phyloP scores from a whole-genome alignment of 805 yeast species.

The Saccharomycopsis babjevae region DNA sequence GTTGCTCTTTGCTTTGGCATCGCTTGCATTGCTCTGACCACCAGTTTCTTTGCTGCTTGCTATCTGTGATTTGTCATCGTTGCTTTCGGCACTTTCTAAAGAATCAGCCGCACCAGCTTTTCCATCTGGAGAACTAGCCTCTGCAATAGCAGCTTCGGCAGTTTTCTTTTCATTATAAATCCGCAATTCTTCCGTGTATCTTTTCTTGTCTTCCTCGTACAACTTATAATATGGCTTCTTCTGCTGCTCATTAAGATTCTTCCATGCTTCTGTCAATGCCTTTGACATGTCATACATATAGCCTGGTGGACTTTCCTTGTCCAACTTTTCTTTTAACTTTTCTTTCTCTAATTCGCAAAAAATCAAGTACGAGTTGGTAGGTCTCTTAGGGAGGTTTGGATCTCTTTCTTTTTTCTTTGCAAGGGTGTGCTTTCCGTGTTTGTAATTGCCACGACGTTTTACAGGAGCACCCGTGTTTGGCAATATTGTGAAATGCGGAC shows the following conservation, averaged over 20 bases:
- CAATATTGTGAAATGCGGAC: not conserved
- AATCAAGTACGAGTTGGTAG: conserved; percentile 80
- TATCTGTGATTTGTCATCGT: not conserved
- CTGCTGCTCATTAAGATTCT: conserved; percentile 54
- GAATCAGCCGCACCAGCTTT: conserved; percentile 21
- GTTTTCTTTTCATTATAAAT: conserved; percentile 30
- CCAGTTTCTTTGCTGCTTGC: not conserved
- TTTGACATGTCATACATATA: conserved; percentile 56
- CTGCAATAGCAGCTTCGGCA: conserved; percentile 1
- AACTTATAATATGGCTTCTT: conserved; percentile 64
- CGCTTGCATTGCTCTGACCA: not conserved
- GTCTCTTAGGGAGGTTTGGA: conserved; percentile 80
- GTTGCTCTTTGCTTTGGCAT: not conserved
- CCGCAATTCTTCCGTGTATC: conserved; percentile 67
- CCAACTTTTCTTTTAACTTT: conserved; percentile 48
- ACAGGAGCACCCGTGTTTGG: not conserved
- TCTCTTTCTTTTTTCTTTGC: conserved; percentile 43
- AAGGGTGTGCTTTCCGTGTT: not conserved
- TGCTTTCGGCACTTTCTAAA: not conserved
- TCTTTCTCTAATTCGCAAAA: conserved; percentile 86
- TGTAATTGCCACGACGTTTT: conserved; percentile 1
- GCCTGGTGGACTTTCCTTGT: conserved; percentile 37
- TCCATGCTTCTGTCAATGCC: conserved; percentile 82
- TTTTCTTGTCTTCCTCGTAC: conserved; percentile 66
- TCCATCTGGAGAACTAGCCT: conserved; percentile 18